Evolutionary conservation across 2,329 filamentous ascomycete genomes (phyloP), one percentile per base, ranked within the genome.

Genomic region (Decorospora gaudefroyi): DNA sequence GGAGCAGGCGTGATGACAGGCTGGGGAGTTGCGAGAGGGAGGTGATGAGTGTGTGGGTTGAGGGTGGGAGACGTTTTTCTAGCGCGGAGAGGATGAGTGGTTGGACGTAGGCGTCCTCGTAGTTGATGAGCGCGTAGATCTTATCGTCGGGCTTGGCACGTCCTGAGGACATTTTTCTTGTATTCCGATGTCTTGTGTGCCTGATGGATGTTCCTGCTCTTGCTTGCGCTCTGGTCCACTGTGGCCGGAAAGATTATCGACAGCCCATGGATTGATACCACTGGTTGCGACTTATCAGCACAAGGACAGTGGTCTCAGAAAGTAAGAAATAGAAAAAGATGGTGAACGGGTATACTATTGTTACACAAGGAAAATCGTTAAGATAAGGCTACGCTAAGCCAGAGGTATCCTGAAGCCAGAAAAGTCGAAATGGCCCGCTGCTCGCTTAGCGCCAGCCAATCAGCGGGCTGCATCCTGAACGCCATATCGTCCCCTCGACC

Each of bases 31-130:
- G 70, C n/a, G 70, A 69, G 40, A 75, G 56, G 25, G 76, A 67
- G 56, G 77, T 69, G 38, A 88, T 78, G 34, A 85, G 67, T 18
- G 80, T 77, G 65, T 82, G 82, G 1, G 73, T 69, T 3, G 71
- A 71, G 12, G 73, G 51, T 0, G 85, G 81, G 5, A 93, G 75
- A 16, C 81, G 73, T 3, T 79, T 74, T 35, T 81, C 66, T 15
- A 97, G 74, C n/a, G 90, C 88, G 13, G 80, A 74, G 32, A 90
- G 70, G 47, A 97, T 85, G 26, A 97, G 80, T 1, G 89, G 89
- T 63, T 96, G 89, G 6, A 97, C 89, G 66, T 97, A 99, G 30
- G 78, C 67, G 66, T 96, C 90, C 61, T 90, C 88, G 70, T 96
- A 96, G 64, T 90, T 80, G 60, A 96, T 76, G 36, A 92, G 70